A percentile compares a stretch with the other conserved stretches of the same genome.
Conservation (phyloP, 768 basidiomycete species). For the Psilocybe azurescens region DNA sequence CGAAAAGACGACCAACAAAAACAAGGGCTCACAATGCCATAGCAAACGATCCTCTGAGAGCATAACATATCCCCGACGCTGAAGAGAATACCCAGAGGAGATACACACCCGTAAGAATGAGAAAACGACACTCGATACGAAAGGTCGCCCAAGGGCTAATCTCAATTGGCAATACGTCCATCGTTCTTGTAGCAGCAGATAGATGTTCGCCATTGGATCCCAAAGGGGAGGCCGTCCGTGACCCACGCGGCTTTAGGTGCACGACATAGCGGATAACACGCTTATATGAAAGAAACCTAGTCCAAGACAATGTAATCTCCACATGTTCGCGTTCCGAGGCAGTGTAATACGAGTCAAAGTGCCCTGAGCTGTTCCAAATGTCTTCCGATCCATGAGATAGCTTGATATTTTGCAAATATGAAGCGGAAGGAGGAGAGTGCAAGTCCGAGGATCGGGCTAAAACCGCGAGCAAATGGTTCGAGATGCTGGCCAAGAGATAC, state of each 20-base stretch:
- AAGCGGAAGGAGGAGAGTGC: neutral
- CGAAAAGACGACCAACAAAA: neutral
- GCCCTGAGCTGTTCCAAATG: neutral
- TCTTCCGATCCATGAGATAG: neutral
- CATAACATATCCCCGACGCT: neutral
- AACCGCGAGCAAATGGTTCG: neutral
- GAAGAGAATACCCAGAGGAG: slow-evolving; percentile 6
- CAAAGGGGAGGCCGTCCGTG: neutral
- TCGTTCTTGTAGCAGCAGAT: neutral
- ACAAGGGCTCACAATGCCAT: neutral
- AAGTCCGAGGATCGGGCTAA: neutral
- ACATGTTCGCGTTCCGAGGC: neutral
- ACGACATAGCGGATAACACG: neutral
- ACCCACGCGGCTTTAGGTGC: neutral
- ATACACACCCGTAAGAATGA: neutral
- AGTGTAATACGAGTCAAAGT: neutral
- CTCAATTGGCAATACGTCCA: neutral
- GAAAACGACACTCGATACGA: neutral
- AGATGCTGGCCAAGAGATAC: neutral
- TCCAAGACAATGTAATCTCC: neutral
- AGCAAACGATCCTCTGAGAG: neutral
- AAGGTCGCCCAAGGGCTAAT: neutral
- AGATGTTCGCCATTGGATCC: neutral
- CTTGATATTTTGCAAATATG: neutral
- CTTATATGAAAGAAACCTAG: neutral